Evolutionary conservation across 371 early-diverging fungal species (phyloP), one percentile per base, ranked within the genome.

Genomic region (Rhizopus microsporus): DNA sequence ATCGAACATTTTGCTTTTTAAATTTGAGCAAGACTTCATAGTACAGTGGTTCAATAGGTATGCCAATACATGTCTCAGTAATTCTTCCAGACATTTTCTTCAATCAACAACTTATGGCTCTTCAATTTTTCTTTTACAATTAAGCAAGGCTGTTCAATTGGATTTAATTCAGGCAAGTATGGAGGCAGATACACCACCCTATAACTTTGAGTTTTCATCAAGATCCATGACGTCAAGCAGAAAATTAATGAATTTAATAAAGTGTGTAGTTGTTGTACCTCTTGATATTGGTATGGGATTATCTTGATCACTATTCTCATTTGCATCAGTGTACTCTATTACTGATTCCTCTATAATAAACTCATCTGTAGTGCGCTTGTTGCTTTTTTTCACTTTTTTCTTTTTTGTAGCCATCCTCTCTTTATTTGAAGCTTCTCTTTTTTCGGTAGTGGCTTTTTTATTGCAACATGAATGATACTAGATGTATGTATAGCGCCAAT

Each of bases 401-500:
- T 51, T 15, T 37, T 46, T 46, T 30, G 16, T 46, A n/a, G 43
- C 43, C 1, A 16, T n/a, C 43, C 5, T 46, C 29, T 46, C 29
- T 29, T 46, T 46, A 5, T 7, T 46, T 46, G 15, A 4, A 23
- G 5, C 7, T 12, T 46, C 23, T 12, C 23, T 12, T 46, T 46
- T 46, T 46, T 7, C 23, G 9, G n/a, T 5, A n/a, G 40, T 40
- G n/a, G 40, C 40, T 13, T 40, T n/a, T 40, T 40, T 40, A 40
- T 40, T 13, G 40, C 13, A 13, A 13, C 40, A 40, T 40, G 40
- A 40, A 40, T 40, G 40, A 13, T n/a, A 13, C 40, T 9, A 40
- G 40, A 40, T 40, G 40, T 13, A 12, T 40, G n/a, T 40, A 40
- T 60, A 50, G 55, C 55, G 23, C 55, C 51, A 37, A 54, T 60